phyloP scores from a whole-genome alignment of 148 eudicot species.

The Rhododendron vialii region DNA sequence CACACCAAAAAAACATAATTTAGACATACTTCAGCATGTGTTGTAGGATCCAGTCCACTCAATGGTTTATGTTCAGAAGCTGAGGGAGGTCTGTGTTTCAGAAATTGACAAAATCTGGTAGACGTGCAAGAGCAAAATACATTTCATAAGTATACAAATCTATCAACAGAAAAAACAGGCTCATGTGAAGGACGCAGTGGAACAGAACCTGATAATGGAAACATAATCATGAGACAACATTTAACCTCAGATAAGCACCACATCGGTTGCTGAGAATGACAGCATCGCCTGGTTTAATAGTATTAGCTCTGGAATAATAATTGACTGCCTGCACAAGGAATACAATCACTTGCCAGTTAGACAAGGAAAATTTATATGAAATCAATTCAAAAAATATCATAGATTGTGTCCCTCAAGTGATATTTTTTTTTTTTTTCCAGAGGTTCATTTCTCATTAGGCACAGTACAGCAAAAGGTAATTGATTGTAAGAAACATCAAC shows the following conservation, averaged over 20 bases:
- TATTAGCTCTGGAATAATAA: slow-evolving; percentile 77
- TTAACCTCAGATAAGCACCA: slow-evolving; percentile 85
- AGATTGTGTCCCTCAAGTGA: neutral
- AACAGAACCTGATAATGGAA: slow-evolving; percentile 1
- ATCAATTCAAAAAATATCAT: neutral
- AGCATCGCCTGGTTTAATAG: slow-evolving; percentile 66
- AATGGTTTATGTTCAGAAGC: slow-evolving; percentile 76
- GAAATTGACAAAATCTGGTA: slow-evolving; percentile 61
- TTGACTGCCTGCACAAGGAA: slow-evolving; percentile 59
- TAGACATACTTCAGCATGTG: slow-evolving; percentile 73
- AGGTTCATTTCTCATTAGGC: neutral
- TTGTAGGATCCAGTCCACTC: slow-evolving; percentile 89
- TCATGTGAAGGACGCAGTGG: neutral
- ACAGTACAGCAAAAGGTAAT: neutral
- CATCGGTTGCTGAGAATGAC: slow-evolving; percentile 84
- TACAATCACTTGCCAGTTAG: slow-evolving; percentile 13
- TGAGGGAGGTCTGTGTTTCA: slow-evolving; percentile 68
- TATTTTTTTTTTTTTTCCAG: no score
- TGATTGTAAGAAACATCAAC: neutral
- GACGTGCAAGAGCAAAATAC: neutral
- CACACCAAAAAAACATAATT: neutral
- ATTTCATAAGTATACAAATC: neutral
- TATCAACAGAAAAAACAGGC: neutral
- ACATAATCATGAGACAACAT: neutral
- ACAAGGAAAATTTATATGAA: neutral